A percentile compares a stretch with the other conserved stretches of the same genome.
These are phyloP conservation scores for Exophiala viscosa DNA, from an alignment of 2,329 filamentous ascomycete genomes.

Conservation along the genomic window DNA sequence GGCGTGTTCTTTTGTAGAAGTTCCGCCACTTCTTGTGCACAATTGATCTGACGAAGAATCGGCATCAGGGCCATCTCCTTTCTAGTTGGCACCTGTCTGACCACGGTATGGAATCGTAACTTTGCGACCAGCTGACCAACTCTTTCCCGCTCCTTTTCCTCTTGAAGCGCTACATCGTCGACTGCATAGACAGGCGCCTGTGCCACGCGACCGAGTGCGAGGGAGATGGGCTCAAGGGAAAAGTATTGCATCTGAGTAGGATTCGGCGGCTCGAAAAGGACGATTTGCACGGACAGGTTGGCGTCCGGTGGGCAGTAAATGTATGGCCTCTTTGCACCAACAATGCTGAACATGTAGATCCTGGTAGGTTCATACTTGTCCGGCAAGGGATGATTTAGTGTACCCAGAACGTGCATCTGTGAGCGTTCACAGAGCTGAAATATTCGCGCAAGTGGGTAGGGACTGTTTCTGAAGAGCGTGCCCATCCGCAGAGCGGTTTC, in stretches of 20 bases:
- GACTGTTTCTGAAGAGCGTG: slow-evolving; percentile 76
- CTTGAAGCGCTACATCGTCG: slow-evolving; percentile 65
- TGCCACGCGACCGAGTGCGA: slow-evolving; percentile 58
- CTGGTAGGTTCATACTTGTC: slow-evolving; percentile 63
- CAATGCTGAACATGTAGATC: slow-evolving; percentile 58
- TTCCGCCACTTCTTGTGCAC: slow-evolving; percentile 82
- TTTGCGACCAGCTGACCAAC: slow-evolving; percentile 74
- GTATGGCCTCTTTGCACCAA: slow-evolving; percentile 57
- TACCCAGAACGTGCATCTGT: slow-evolving; percentile 79
- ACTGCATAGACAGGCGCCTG: neutral
- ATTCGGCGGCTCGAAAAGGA: slow-evolving; percentile 81
- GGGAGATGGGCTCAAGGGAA: slow-evolving; percentile 80
- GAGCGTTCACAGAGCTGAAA: slow-evolving; percentile 79
- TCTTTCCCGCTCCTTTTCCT: slow-evolving; percentile 64
- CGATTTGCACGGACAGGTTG: slow-evolving; percentile 74
- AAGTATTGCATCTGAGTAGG: slow-evolving; percentile 94
- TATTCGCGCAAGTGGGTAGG: slow-evolving; percentile 74
- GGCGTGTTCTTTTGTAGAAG: slow-evolving; percentile 85
- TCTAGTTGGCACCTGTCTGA: slow-evolving; percentile 68
- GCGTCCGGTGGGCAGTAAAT: slow-evolving; percentile 65
- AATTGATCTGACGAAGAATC: slow-evolving; percentile 93
- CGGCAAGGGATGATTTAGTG: slow-evolving; percentile 60
- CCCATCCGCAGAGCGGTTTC: slow-evolving; percentile 82
- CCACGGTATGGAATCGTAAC: slow-evolving; percentile 79
- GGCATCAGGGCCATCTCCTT: slow-evolving; percentile 77